Conservation (phyloP, 108 stramenopile genomes). For the Thalassiosira profunda region DNA sequence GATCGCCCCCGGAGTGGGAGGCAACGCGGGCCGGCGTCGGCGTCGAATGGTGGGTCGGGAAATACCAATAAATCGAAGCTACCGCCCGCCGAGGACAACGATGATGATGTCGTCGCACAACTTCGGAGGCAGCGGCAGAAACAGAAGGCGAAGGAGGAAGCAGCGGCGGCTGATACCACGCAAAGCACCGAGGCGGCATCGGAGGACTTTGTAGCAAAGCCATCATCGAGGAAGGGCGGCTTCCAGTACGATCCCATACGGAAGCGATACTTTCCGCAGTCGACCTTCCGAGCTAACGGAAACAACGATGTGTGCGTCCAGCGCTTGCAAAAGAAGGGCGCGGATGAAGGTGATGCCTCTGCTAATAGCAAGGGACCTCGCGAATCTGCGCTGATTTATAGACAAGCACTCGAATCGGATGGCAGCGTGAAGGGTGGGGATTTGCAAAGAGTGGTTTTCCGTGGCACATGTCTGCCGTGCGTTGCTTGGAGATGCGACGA, state of each 20-base stretch:
- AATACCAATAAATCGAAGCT: too few species aligned
- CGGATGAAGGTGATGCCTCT: background rate
- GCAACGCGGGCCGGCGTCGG: too few species aligned
- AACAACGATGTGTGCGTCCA: constrained; percentile 35
- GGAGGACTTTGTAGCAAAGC: background rate
- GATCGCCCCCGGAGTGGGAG: too few species aligned
- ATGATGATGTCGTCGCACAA: constrained; percentile 31
- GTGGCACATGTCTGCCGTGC: too few species aligned
- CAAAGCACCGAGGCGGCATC: background rate
- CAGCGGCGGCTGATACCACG: background rate
- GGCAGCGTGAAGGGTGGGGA: too few species aligned
- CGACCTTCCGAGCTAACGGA: constrained; percentile 23
- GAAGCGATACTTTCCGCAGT: constrained; percentile 39
- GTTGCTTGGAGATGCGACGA: too few species aligned
- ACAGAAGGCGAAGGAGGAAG: constrained; percentile 2
- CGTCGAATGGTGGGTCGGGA: too few species aligned
- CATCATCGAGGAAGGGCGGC: constrained; percentile 2
- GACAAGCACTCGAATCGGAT: too few species aligned
- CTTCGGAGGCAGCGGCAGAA: constrained; percentile 28
- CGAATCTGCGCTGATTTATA: too few species aligned
- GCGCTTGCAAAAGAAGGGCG: constrained; percentile 6
- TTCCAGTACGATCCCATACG: constrained; percentile 31
- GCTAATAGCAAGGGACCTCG: too few species aligned
- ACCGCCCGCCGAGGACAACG: too few species aligned
- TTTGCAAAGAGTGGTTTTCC: too few species aligned